Evolutionary conservation across 345 rosid species (phyloP).

Genomic region (Eucalyptus victrix): DNA sequence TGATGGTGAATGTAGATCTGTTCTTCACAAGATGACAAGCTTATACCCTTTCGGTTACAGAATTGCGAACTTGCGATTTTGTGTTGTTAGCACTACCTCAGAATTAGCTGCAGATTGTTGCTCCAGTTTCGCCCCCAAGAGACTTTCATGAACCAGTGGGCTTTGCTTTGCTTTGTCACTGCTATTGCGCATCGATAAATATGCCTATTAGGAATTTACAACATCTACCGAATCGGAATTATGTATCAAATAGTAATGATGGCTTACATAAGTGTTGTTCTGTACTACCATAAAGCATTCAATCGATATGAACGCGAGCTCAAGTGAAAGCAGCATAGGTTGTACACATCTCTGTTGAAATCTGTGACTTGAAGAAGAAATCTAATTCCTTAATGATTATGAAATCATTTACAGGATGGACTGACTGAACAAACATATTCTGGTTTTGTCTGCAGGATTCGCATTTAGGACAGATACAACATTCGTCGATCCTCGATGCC

Average conservation of each 20-base stretch:
- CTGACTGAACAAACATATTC: background rate
- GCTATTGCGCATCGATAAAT: background rate
- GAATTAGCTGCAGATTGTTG: background rate
- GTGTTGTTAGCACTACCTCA: background rate
- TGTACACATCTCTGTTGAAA: background rate
- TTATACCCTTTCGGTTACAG: background rate
- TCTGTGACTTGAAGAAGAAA: background rate
- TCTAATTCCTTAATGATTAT: background rate
- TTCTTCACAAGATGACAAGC: background rate
- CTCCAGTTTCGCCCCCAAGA: background rate
- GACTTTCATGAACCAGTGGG: background rate
- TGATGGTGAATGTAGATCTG: background rate
- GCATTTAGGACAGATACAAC: conserved; percentile 14
- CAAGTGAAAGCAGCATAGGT: background rate
- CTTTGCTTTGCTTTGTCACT: background rate
- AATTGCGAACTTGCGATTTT: accelerated
- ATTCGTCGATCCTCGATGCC: background rate
- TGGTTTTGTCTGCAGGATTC: conserved; percentile 36
- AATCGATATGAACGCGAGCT: background rate
- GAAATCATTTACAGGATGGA: background rate
- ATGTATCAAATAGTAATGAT: background rate
- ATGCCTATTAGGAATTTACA: background rate
- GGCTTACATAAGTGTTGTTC: background rate
- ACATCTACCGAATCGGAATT: background rate
- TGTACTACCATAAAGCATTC: background rate